A percentile compares a stretch with the other conserved stretches of the same genome.
Evolutionary conservation across 1,284 basidiomycete genomes (phyloP).

Genomic region (Leccinum fallax): DNA sequence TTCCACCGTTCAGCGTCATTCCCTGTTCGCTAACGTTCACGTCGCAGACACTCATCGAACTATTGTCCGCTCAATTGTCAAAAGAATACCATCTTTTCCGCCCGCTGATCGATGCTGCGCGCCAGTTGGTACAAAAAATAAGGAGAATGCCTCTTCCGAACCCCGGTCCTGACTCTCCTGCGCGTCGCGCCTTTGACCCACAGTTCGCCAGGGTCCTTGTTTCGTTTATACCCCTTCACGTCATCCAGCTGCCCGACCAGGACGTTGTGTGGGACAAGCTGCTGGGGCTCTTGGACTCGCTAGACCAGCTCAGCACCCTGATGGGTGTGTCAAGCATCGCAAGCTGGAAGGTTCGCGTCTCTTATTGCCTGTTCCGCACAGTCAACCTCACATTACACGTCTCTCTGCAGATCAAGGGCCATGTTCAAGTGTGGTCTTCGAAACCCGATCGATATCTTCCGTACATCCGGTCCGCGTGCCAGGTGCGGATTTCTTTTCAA

Average conservation of each 20-base stretch:
- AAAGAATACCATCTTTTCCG: constrained; percentile 29
- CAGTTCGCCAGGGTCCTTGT: constrained; percentile 69
- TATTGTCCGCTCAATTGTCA: constrained; percentile 43
- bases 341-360: constrained; percentile 61
- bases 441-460: constrained; percentile 45
- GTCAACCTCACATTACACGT: neutral
- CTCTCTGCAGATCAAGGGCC: constrained; percentile 48
- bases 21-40: constrained; percentile 4
- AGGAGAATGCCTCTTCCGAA: constrained; percentile 30
- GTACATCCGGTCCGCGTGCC: constrained; percentile 62
- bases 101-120: constrained; percentile 23
- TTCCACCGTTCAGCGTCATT: neutral
- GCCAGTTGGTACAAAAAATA: constrained; percentile 24
- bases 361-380: neutral
- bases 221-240: constrained; percentile 73
- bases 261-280: constrained; percentile 57
- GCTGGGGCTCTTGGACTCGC: constrained; percentile 53
- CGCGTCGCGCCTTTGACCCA: constrained; percentile 65
- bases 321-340: constrained; percentile 47
- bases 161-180: constrained; percentile 49
- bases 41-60: constrained; percentile 41
- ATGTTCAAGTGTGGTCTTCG: constrained; percentile 49
- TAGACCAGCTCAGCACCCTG: constrained; percentile 55
- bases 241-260: constrained; percentile 54
- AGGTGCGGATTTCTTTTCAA: constrained; percentile 39